Evolutionary conservation across 371 early-diverging fungal genomes (phyloP), one percentile per base, ranked within the genome.

Genomic region (Lichtheimia hyalospora): DNA sequence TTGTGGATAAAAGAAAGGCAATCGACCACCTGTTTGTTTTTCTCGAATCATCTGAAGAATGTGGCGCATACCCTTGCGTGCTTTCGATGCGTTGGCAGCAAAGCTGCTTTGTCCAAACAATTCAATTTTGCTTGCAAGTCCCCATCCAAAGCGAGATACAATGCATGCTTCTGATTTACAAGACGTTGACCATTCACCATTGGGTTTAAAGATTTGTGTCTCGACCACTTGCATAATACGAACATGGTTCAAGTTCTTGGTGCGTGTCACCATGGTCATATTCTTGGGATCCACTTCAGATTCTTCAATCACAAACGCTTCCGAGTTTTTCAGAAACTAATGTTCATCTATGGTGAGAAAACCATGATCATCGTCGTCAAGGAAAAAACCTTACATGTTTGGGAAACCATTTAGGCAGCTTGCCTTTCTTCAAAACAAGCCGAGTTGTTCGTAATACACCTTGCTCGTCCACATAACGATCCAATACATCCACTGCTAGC

Each of bases 221-320:
- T 97, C 98, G 66, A 94, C 95, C 21, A 98, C 87, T 61, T 92
- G 85, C 90, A 97, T 91, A 27, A 96, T 75, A 50, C 97, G 88
- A 41, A 88, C 91, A 70, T 98, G 98, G 57, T 90, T 92, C 52
- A 98, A 68, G 71, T 98, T 98, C 62, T 89, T 85, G 27, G 95
- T 92, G 8, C 84, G 82, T 25, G 95, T 93, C 25, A 82, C 79
- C 90, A 98, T 93, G 16, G 82, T 89, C 58, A 84, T 77, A 14
- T 74, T 72, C 50, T 75, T 69, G 12, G 92, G 92, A 75, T 98
- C 89, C 21, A 96, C 89, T 60, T 84, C 85, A 13, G 95, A 92
- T 61, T 91, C 87, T 75, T 96, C 96, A 55, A 96, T 76, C 28
- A 94, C 86, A 70, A 81, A 93, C 0, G 93, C 91, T 56, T 92